phyloP scores from a whole-genome alignment of 192 early-diverging fungal species.

The Coemansia sp. region DNA sequence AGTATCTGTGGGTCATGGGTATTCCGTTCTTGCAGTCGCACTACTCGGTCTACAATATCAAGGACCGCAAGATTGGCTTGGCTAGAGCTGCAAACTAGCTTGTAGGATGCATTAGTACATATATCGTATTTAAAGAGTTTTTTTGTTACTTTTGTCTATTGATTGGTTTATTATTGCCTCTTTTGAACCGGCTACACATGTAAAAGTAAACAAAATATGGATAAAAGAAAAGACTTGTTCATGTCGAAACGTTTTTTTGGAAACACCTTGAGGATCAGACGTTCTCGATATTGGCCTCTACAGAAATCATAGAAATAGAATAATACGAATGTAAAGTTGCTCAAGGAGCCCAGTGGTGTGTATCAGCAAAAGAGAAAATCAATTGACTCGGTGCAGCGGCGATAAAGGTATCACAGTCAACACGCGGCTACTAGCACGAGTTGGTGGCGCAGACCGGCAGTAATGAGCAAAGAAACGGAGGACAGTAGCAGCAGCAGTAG shows the following conservation, averaged over 20 bases:
- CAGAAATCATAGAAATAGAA: neutral
- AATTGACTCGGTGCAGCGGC: neutral
- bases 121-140: neutral
- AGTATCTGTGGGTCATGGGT: constrained; percentile 56
- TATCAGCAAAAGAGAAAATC: constrained; percentile 3
- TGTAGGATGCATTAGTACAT: neutral
- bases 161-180: too few relatives aligned
- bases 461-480: too few relatives aligned
- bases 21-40: constrained; percentile 54
- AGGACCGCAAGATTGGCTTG: constrained; percentile 44
- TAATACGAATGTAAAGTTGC: neutral
- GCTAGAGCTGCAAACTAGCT: constrained; percentile 29
- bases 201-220: neutral
- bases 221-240: neutral
- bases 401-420: neutral
- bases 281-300: constrained; percentile 9
- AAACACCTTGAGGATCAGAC: constrained; percentile 8
- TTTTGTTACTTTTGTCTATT: too few relatives aligned
- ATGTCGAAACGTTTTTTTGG: neutral
- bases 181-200: neutral
- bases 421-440: neutral
- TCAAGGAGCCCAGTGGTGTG: neutral
- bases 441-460: constrained; percentile 3
- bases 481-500: neutral
- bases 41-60: constrained; percentile 58